A percentile compares a stretch with the other conserved stretches of the same genome.
These are phyloP conservation scores for Tetrahymena borealis DNA, from an alignment of 73 alveolate genomes.

Conservation along the genomic window DNA sequence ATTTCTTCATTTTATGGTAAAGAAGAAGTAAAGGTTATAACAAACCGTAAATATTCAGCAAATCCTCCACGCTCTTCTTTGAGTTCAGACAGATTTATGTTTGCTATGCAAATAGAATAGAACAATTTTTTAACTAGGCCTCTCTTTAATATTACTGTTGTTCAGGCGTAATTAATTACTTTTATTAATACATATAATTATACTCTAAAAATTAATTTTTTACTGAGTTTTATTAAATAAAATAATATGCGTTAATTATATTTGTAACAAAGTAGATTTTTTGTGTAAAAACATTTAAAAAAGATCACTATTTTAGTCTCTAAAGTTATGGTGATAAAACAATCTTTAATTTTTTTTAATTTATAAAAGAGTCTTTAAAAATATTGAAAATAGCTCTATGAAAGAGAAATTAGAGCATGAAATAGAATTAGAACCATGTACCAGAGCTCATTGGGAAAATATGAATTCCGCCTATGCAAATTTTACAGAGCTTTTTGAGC, in stretches of 20 bases:
- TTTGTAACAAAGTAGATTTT: not conserved
- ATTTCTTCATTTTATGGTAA: not conserved
- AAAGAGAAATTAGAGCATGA: not conserved
- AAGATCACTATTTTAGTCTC: no score
- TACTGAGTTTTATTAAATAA: not conserved
- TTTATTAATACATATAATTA: not conserved
- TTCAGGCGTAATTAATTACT: not conserved
- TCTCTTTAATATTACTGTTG: not conserved
- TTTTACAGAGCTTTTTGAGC: not conserved
- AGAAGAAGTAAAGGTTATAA: not conserved
- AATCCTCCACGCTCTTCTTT: not conserved
- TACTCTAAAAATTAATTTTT: not conserved
- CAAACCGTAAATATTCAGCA: not conserved
- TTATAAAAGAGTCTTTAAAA: not conserved
- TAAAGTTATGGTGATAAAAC: no score
- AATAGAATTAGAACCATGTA: not conserved
- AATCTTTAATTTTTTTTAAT: not conserved
- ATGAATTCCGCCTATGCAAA: not conserved
- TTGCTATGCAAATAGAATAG: not conserved
- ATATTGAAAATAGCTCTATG: not conserved
- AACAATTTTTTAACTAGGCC: not conserved
- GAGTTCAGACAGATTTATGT: not conserved
- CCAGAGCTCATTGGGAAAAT: not conserved
- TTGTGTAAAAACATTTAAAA: no score
- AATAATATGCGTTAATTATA: not conserved